Percentiles rank a stretch among this genome's conserved stretches.
These are phyloP conservation scores for Fusarium robinianum DNA, from an alignment of 2,329 filamentous ascomycete species.

Conservation along the genomic window DNA sequence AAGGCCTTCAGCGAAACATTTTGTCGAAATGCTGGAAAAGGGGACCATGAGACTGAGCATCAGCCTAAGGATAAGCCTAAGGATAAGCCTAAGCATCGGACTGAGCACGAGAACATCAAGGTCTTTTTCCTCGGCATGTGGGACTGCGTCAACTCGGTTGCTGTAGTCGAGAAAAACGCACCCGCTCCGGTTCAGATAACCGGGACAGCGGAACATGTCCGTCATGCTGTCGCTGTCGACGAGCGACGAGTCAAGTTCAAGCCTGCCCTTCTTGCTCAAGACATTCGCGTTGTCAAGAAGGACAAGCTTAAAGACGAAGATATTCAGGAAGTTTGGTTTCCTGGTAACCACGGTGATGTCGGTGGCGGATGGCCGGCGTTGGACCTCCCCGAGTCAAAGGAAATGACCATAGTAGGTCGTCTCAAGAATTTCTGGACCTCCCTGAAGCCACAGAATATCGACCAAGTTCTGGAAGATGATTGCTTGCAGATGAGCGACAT, in stretches of 20 bases:
- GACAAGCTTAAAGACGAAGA: conserved; percentile 46
- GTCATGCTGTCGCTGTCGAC: conserved; percentile 58
- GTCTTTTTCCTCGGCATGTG: conserved; percentile 61
- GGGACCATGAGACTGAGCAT: conserved; percentile 14
- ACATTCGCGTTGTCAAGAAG: conserved; percentile 38
- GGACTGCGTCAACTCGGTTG: conserved; percentile 58
- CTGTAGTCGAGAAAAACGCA: conserved; percentile 46
- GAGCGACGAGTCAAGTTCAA: conserved; percentile 61
- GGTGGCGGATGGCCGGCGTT: conserved; percentile 56
- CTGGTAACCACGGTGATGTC: conserved; percentile 58
- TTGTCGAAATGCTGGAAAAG: conserved; percentile 47
- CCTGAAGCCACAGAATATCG: conserved; percentile 39
- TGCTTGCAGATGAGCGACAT: conserved; percentile 54
- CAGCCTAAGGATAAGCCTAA: conserved; percentile 21
- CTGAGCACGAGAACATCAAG: conserved; percentile 50
- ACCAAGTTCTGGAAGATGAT: conserved; percentile 39
- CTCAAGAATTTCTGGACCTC: conserved; percentile 45
- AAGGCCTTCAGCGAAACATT: conserved; percentile 54
- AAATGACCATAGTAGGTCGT: conserved; percentile 41
- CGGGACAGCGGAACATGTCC: conserved; percentile 51
- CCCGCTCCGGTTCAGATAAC: conserved; percentile 44
- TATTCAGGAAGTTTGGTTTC: conserved; percentile 58
- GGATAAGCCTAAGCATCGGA: too few relatives aligned
- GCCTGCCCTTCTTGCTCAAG: conserved; percentile 52
- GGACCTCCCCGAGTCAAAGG: conserved; percentile 32